phyloP scores from a whole-genome alignment of 805 yeast species.

The Yarrowia phangngaensis region DNA sequence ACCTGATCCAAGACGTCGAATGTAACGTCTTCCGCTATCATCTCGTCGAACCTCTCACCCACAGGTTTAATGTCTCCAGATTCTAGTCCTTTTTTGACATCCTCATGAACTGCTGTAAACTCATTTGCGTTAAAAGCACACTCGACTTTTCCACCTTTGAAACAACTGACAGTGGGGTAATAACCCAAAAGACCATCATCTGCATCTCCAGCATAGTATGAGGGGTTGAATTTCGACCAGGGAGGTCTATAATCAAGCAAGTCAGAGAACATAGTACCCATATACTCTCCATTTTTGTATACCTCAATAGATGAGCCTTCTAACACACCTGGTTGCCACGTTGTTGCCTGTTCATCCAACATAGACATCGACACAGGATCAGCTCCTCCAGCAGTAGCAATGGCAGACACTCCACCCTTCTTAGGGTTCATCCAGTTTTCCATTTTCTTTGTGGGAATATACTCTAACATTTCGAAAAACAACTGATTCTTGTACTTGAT shows the following conservation, averaged over 20 bases:
- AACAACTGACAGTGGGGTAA: slow-evolving; percentile 84
- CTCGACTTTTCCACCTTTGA: slow-evolving; percentile 69
- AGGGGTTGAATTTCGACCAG: slow-evolving; percentile 46
- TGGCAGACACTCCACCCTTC: slow-evolving; percentile 11
- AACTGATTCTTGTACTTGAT: slow-evolving; percentile 72
- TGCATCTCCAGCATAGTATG: slow-evolving; percentile 33
- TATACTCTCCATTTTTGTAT: slow-evolving; percentile 68
- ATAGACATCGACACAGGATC: slow-evolving; percentile 36
- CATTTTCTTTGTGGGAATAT: slow-evolving; percentile 62
- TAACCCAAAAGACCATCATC: slow-evolving; percentile 90
- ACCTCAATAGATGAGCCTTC: slow-evolving; percentile 56
- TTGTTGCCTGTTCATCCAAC: background rate
- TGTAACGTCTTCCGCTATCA: slow-evolving; percentile 72
- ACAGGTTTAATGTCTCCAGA: slow-evolving; percentile 46
- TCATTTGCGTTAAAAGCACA: slow-evolving; percentile 62
- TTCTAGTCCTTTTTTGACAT: slow-evolving; percentile 29
- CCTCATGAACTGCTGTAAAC: slow-evolving; percentile 47
- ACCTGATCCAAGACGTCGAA: slow-evolving; percentile 85
- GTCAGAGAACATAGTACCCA: slow-evolving; percentile 64
- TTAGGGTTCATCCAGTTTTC: slow-evolving; percentile 56
- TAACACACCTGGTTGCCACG: slow-evolving; percentile 34
- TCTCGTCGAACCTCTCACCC: slow-evolving; percentile 59
- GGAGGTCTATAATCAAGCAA: slow-evolving; percentile 79
- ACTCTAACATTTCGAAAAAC: slow-evolving; percentile 83
- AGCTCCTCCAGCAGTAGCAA: slow-evolving; percentile 25